These are phyloP conservation scores for Takashimella koratensis DNA, from an alignment of 1,284 basidiomycete species.

Conservation along the genomic window DNA sequence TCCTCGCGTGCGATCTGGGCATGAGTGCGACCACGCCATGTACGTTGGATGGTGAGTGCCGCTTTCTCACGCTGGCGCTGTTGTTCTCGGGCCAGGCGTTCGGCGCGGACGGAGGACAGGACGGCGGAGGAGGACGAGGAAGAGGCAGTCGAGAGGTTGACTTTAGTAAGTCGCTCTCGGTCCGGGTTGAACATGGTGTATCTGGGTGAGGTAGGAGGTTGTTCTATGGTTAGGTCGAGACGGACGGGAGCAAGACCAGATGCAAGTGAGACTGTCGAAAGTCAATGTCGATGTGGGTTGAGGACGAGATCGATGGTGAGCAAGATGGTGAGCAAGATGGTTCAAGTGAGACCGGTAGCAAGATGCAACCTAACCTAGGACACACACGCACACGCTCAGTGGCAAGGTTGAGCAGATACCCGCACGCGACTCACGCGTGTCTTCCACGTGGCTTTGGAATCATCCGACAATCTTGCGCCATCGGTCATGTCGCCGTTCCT, in stretches of 20 bases:
- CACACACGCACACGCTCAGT: neutral
- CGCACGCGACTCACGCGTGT: neutral
- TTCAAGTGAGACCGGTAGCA: neutral
- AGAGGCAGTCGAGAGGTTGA: conserved; percentile 39
- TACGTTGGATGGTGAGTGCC: conserved; percentile 35
- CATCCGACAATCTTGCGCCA: too few species aligned
- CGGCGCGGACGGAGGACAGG: conserved; percentile 31
- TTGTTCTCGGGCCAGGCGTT: conserved; percentile 38
- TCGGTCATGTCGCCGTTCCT: too few species aligned
- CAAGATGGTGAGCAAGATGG: neutral
- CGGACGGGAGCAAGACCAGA: too few species aligned
- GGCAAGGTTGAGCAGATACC: too few species aligned
- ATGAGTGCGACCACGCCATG: conserved; percentile 41
- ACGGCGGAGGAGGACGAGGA: conserved; percentile 36
- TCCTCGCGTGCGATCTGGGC: too few species aligned
- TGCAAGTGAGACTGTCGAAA: too few species aligned
- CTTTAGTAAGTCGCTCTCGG: conserved; percentile 13
- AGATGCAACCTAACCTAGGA: too few species aligned
- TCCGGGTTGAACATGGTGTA: conserved; percentile 18
- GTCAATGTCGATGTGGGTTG: too few species aligned
- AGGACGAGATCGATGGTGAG: too few species aligned
- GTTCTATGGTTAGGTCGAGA: too few species aligned
- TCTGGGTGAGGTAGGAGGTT: neutral
- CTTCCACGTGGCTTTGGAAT: neutral
- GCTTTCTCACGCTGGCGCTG: conserved; percentile 28